Conservation (phyloP, 192 early-diverging fungal species). For the Coemansia sp. region DNA sequence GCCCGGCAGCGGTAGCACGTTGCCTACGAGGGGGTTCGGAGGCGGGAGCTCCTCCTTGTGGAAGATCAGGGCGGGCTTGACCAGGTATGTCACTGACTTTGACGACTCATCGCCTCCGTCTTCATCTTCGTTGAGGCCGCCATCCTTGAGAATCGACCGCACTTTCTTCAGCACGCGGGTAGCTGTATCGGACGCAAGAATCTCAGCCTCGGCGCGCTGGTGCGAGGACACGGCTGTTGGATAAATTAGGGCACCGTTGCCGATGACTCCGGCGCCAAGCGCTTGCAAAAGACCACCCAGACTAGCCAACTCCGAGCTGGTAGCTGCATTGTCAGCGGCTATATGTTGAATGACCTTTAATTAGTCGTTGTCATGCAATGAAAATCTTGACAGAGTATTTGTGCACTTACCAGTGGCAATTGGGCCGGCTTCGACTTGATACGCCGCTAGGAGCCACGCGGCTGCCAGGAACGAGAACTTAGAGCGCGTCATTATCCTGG, state of each 20-base stretch:
- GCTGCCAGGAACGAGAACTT: slow-evolving; percentile 40
- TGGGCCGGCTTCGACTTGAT: slow-evolving; percentile 31
- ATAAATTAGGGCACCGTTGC: slow-evolving; percentile 43
- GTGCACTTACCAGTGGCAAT: slow-evolving; percentile 41
- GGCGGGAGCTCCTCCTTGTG: slow-evolving; percentile 51
- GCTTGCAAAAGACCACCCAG: slow-evolving; percentile 45
- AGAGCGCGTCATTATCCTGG: slow-evolving; percentile 44
- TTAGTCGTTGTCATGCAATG: too few relatives aligned
- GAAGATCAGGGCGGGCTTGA: slow-evolving; percentile 52
- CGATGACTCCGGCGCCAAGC: slow-evolving; percentile 48
- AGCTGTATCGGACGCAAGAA: slow-evolving; percentile 44
- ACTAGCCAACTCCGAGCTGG: slow-evolving; percentile 38
- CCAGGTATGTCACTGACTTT: slow-evolving; percentile 38
- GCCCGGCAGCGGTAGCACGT: slow-evolving; percentile 43
- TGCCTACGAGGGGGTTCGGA: slow-evolving; percentile 44
- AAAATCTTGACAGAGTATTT: neutral
- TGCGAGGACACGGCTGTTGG: slow-evolving; percentile 36
- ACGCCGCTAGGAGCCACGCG: slow-evolving; percentile 48
- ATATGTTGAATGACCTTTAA: neutral
- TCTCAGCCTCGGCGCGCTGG: slow-evolving; percentile 47
- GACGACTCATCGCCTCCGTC: slow-evolving; percentile 32
- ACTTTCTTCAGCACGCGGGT: slow-evolving; percentile 49
- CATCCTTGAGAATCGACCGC: slow-evolving; percentile 50
- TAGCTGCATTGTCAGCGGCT: slow-evolving; percentile 23
- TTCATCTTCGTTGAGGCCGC: slow-evolving; percentile 43